Base-by-base conservation (phyloP, 805 yeast genomes). In the Cyberlindnera saturnus region DNA sequence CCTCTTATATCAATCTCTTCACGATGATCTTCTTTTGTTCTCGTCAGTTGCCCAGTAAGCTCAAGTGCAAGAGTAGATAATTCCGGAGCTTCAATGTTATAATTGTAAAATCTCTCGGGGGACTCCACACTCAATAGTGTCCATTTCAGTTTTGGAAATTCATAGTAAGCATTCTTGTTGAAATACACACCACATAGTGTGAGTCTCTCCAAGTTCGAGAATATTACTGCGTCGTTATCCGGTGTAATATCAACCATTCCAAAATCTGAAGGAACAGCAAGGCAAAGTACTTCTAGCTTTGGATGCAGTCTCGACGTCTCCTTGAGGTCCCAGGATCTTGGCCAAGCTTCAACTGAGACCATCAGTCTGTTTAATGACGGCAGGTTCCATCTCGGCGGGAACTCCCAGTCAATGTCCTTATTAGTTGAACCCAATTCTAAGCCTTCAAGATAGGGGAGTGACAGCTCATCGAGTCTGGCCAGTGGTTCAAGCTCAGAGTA, bases 371-470 rank as follows among this genome's bases (percentile, higher is more conserved):
- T 31, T 17, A 38, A 15, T n/a, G 7, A 11, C 18, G 40, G 34
- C 10, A 38, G n/a, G 34, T 38, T 18, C 40, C 40, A 38, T 10
- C 11, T 38, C 6, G 40, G 40, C 5, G 40, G 40, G 30, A 38
- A 38, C 6, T 17, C 28, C 40, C 40, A 38, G 6, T 31, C 18
- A 16, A 18, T 18, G 15, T 38, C 34, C 16, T 19, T 31, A 18
- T 31, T 38, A 18, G 40, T 31, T 13, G 30, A 18, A n/a, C 34
- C 29, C 14, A 38, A 10, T 8, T 31, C 34, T 7, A 38, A n/a
- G 7, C 14, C 14, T 11, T 30, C 30, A 3, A 38, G 18, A n/a
- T 30, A 17, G 5, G 40, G 40, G n/a, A 38, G 18, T 6, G 26
- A 18, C 5, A 31, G 10, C 10, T 18, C 14, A 19, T 38, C 30